These are phyloP conservation scores for Skeletonema grethae DNA, from an alignment of 108 stramenopile genomes.

Conservation along the genomic window DNA sequence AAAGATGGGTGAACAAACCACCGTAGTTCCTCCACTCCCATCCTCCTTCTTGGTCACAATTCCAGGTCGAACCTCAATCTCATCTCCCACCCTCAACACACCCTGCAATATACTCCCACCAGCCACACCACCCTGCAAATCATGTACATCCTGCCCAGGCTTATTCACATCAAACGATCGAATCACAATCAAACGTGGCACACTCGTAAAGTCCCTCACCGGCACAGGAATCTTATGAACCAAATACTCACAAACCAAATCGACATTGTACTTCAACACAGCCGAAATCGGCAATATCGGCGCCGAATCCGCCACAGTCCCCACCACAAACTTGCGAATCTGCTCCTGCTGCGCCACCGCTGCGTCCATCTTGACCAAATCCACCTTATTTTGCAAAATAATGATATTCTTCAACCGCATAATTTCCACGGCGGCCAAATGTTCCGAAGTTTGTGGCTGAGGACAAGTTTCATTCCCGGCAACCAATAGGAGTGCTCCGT, in stretches of 20 bases:
- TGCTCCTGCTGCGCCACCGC: constrained; percentile 97
- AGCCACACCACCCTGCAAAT: constrained; percentile 98
- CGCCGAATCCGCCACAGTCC: constrained; percentile 96
- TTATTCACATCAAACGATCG: constrained; percentile 99
- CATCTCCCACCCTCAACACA: constrained; percentile 95
- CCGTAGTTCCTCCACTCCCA: constrained; percentile 73
- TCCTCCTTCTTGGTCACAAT: constrained; percentile 95
- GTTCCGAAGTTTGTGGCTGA: constrained; percentile 99
- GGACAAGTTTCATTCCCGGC: constrained; percentile 99
- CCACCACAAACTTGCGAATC: constrained; percentile 96
- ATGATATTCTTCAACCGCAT: constrained; percentile 98
- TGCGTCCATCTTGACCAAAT: constrained; percentile 98
- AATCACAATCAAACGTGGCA: constrained; percentile 97
- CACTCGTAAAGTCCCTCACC: constrained; percentile 91
- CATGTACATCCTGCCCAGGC: constrained; percentile 96
- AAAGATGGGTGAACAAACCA: constrained; percentile 94
- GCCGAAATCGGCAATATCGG: constrained; percentile 99
- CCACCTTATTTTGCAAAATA: constrained; percentile 99
- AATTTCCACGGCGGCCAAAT: constrained; percentile 99
- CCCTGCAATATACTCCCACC: constrained; percentile 99
- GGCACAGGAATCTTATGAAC: constrained; percentile 96
- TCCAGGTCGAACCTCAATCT: constrained; percentile 99
- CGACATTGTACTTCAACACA: constrained; percentile 98
- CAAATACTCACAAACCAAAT: constrained; percentile 98
- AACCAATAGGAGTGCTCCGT: constrained; percentile 98